A percentile compares a stretch with the other conserved stretches of the same genome.
Evolutionary conservation across 352 stramenopile species (phyloP).

Genomic region (Hyaloperonospora arabidopsidis): DNA sequence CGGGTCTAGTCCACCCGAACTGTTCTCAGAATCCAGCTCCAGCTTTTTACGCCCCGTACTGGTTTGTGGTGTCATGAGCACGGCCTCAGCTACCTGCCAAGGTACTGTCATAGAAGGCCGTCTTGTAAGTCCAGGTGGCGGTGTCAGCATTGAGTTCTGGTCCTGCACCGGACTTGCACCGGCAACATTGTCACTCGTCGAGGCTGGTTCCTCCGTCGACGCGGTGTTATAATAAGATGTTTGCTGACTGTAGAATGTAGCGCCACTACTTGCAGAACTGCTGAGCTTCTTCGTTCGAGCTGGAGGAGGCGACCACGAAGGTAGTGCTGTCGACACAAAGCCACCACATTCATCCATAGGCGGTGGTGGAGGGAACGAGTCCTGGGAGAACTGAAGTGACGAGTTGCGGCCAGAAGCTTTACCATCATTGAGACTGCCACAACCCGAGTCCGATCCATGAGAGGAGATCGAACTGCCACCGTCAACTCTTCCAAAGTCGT

Average conservation of each 20-base stretch:
- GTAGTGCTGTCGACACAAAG: slow-evolving; percentile 56
- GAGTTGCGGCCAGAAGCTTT: slow-evolving; percentile 22
- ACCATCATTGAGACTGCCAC: slow-evolving; percentile 17
- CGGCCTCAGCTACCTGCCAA: slow-evolving; percentile 77
- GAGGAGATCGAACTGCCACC: slow-evolving; percentile 44
- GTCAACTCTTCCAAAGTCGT: slow-evolving; percentile 26
- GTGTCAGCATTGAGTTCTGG: slow-evolving; percentile 58
- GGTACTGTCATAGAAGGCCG: slow-evolving; percentile 80
- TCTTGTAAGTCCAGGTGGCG: slow-evolving; percentile 61
- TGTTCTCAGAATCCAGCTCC: slow-evolving; percentile 40
- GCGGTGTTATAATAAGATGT: slow-evolving; percentile 65
- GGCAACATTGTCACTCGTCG: slow-evolving; percentile 11
- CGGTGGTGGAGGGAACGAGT: slow-evolving; percentile 67
- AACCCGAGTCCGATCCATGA: slow-evolving; percentile 37
- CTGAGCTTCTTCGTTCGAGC: slow-evolving; percentile 63
- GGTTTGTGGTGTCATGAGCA: slow-evolving; percentile 76
- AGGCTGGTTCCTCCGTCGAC: slow-evolving; percentile 42
- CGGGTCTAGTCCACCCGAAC: slow-evolving; percentile 36
- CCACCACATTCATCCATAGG: slow-evolving; percentile 54
- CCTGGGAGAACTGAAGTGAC: slow-evolving; percentile 48
- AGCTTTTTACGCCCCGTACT: slow-evolving; percentile 54
- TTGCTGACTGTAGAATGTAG: slow-evolving; percentile 63
- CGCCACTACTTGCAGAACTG: slow-evolving; percentile 23
- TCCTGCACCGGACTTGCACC: slow-evolving; percentile 29
- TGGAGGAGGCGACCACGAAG: slow-evolving; percentile 76